A percentile compares a stretch with the other conserved stretches of the same genome.
These are phyloP conservation scores for Yamadazyma sp. DNA, from an alignment of 805 yeast species.

Conservation along the genomic window DNA sequence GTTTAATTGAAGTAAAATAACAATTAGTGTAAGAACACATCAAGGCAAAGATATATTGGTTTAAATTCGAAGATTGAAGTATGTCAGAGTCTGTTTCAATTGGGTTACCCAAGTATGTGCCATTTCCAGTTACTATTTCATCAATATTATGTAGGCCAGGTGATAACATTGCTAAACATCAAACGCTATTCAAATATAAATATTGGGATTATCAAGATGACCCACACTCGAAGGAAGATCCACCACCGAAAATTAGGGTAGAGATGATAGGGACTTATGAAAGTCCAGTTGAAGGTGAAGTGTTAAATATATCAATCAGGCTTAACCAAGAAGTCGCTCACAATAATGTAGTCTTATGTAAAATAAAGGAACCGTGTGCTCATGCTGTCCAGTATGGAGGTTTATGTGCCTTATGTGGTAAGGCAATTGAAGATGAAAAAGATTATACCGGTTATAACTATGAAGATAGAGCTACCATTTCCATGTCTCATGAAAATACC, in stretches of 20 bases:
- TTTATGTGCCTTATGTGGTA: conserved; percentile 89
- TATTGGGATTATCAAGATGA: conserved; percentile 65
- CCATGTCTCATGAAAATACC: conserved; percentile 86
- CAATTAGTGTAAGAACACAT: too few species aligned
- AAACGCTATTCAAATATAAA: conserved; percentile 56
- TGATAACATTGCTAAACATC: conserved; percentile 47
- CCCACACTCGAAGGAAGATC: conserved; percentile 44
- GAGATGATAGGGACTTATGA: conserved; percentile 78
- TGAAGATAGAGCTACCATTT: conserved; percentile 74
- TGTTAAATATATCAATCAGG: conserved; percentile 48
- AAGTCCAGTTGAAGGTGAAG: conserved; percentile 73
- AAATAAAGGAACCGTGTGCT: conserved; percentile 76
- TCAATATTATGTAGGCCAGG: conserved; percentile 46
- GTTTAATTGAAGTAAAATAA: too few species aligned
- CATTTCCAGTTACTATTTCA: conserved; percentile 66
- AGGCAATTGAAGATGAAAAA: conserved; percentile 59
- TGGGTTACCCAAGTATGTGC: conserved; percentile 57
- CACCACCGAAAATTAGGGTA: conserved; percentile 48
- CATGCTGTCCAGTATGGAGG: conserved; percentile 96
- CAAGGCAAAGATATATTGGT: too few species aligned
- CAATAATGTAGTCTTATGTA: conserved; percentile 42
- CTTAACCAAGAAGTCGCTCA: conserved; percentile 62
- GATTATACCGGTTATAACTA: conserved; percentile 73
- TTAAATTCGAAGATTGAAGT: too few species aligned
- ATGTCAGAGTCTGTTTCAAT: conserved; percentile 46